Evolutionary conservation across 2,329 filamentous ascomycete species (phyloP).

Genomic region (Ophidiomyces ophidiicola): DNA sequence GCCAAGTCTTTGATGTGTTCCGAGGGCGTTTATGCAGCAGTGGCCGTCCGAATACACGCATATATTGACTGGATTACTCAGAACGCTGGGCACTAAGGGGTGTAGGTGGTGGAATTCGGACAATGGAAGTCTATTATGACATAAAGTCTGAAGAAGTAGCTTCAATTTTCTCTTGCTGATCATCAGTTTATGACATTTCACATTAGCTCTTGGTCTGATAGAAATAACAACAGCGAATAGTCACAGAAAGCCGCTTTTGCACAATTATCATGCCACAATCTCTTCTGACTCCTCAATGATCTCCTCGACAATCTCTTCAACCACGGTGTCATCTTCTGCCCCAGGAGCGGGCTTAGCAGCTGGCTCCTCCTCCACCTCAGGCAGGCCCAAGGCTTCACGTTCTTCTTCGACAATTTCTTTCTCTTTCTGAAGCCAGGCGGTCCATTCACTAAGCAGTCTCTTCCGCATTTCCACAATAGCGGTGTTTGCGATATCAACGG

Average conservation of each 20-base stretch:
- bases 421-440: conserved; percentile 64
- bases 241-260: conserved; percentile 7
- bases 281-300: conserved; percentile 76
- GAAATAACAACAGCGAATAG: not conserved
- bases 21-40: too few species aligned
- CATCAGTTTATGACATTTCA: not conserved
- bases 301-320: conserved; percentile 83
- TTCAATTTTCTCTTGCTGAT: conserved; percentile 3
- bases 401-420: conserved; percentile 63
- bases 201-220: not conserved
- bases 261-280: conserved; percentile 39
- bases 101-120: too few species aligned
- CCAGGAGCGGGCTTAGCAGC: conserved; percentile 42
- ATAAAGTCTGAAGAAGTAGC: not conserved
- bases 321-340: conserved; percentile 59
- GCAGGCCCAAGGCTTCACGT: conserved; percentile 53
- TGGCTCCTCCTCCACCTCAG: conserved; percentile 51
- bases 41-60: too few species aligned
- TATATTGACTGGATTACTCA: too few species aligned
- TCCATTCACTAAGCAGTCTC: conserved; percentile 75
- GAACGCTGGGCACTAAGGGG: too few species aligned
- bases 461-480: conserved; percentile 84
- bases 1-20: too few species aligned
- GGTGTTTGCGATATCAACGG: conserved; percentile 84
- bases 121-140: not conserved